phyloP scores from a whole-genome alignment of 257 asterid genomes.

The Scutellaria galericulata region DNA sequence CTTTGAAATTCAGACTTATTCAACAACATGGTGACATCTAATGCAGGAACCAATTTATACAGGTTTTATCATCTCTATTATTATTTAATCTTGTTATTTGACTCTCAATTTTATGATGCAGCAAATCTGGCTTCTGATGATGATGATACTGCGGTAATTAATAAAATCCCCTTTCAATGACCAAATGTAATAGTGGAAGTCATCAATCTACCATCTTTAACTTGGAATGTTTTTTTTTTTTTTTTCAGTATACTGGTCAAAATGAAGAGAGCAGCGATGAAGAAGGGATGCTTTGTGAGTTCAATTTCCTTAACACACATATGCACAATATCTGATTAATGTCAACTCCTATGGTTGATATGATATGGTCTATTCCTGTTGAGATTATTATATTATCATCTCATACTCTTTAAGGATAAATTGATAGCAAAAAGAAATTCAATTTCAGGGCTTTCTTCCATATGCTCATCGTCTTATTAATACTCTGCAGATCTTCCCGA shows the following conservation, averaged over 20 bases:
- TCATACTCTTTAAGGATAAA: neutral
- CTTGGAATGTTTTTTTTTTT: constrained; percentile 18
- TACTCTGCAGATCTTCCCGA: constrained; percentile 81
- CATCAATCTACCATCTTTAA: constrained; percentile 29
- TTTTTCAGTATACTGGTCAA: constrained; percentile 58
- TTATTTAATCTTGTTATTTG: neutral
- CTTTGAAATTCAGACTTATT: too few species aligned
- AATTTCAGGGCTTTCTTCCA: constrained; percentile 13
- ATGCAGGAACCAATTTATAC: too few species aligned
- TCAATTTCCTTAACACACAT: constrained; percentile 15
- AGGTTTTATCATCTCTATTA: too few species aligned
- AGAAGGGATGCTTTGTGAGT: constrained; percentile 95
- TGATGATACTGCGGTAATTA: constrained; percentile 65
- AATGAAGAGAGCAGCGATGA: constrained; percentile 78
- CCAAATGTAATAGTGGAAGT: constrained; percentile 1
- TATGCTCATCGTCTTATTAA: constrained; percentile 16
- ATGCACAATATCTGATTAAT: neutral
- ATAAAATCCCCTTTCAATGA: constrained; percentile 23
- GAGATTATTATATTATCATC: neutral
- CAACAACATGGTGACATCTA: too few species aligned
- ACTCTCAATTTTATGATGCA: constrained; percentile 41
- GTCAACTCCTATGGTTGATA: constrained; percentile 14
- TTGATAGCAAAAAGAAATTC: neutral
- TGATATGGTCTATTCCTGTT: too few species aligned
- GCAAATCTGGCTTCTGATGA: constrained; percentile 70